A percentile compares a stretch with the other conserved stretches of the same genome.
phyloP scores from a whole-genome alignment of 2,329 filamentous ascomycete species.

The Colletotrichum liriopes region DNA sequence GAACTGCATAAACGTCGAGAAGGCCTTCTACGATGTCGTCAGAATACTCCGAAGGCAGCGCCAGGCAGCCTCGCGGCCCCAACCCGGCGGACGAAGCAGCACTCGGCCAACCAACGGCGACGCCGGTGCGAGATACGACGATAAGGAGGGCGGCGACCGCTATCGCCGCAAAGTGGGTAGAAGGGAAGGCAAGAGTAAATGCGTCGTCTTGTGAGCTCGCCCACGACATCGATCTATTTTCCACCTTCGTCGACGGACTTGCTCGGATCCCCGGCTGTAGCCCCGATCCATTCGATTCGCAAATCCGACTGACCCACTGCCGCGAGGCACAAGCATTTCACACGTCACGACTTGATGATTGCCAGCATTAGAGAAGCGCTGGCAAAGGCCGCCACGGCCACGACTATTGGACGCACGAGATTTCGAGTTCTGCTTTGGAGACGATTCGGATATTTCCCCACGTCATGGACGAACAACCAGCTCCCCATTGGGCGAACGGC shows the following conservation, averaged over 20 bases:
- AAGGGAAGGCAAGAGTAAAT: slow-evolving; percentile 44
- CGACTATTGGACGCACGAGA: slow-evolving; percentile 43
- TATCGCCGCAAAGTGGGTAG: slow-evolving; percentile 40
- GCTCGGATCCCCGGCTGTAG: slow-evolving; percentile 31
- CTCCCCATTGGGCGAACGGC: slow-evolving; percentile 43
- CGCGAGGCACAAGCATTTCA: slow-evolving; percentile 42
- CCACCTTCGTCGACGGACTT: slow-evolving; percentile 28
- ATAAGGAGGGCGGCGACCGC: slow-evolving; percentile 42
- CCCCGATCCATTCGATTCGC: slow-evolving; percentile 31
- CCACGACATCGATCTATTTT: slow-evolving; percentile 9
- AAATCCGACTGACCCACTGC: slow-evolving; percentile 35
- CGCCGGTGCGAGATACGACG: slow-evolving; percentile 37
- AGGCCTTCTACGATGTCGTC: slow-evolving; percentile 98
- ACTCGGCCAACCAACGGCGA: slow-evolving; percentile 42
- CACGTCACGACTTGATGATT: slow-evolving; percentile 45
- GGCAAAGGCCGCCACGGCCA: slow-evolving; percentile 39
- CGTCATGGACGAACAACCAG: slow-evolving; percentile 41
- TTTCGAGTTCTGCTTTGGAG: slow-evolving; percentile 43
- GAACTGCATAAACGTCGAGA: slow-evolving; percentile 98
- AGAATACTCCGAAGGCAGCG: slow-evolving; percentile 89
- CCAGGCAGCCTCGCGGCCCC: slow-evolving; percentile 66
- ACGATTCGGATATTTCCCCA: slow-evolving; percentile 42
- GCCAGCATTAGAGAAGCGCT: slow-evolving; percentile 43
- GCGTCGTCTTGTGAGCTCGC: slow-evolving; percentile 42
- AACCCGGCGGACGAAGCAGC: slow-evolving; percentile 42